phyloP scores from a whole-genome alignment of 352 stramenopile species.

The Globisporangium middletonii region DNA sequence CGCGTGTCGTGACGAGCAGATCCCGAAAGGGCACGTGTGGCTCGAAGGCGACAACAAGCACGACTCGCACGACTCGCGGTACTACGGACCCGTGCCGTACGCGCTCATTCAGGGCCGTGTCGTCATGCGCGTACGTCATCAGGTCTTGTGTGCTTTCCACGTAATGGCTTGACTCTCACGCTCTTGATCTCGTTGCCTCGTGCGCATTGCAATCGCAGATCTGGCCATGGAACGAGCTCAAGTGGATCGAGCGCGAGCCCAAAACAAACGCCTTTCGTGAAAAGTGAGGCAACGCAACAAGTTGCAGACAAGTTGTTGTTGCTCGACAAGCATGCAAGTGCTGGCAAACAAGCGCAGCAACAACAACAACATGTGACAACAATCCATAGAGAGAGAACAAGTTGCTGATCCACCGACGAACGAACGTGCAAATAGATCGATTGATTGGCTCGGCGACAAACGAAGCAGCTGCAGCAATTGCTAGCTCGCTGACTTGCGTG shows the following conservation, averaged over 20 bases:
- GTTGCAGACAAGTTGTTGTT: too few relatives aligned
- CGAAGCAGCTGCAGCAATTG: too few relatives aligned
- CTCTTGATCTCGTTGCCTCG: neutral
- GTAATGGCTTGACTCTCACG: neutral
- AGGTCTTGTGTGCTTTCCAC: neutral
- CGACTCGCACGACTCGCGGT: conserved; percentile 93
- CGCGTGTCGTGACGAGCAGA: conserved; percentile 17
- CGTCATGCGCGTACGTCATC: conserved; percentile 73
- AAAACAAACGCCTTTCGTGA: conserved; percentile 50
- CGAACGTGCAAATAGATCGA: too few relatives aligned
- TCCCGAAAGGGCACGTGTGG: conserved; percentile 93
- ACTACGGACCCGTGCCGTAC: conserved; percentile 93
- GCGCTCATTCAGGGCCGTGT: conserved; percentile 88
- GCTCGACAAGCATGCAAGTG: too few relatives aligned
- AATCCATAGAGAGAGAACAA: too few relatives aligned
- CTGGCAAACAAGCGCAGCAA: neutral
- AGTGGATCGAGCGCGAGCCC: conserved; percentile 49
- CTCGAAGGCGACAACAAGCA: conserved; percentile 96
- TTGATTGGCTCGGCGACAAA: too few relatives aligned
- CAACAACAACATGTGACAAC: too few relatives aligned
- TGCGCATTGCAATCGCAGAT: conserved; percentile 30
- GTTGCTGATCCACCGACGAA: too few relatives aligned
- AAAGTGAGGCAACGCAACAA: conserved; percentile 20
- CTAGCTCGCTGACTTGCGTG: too few relatives aligned
- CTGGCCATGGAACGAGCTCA: conserved; percentile 72